Base-by-base conservation (phyloP, 768 basidiomycete species). In the Rhizopogon vinicolor region DNA sequence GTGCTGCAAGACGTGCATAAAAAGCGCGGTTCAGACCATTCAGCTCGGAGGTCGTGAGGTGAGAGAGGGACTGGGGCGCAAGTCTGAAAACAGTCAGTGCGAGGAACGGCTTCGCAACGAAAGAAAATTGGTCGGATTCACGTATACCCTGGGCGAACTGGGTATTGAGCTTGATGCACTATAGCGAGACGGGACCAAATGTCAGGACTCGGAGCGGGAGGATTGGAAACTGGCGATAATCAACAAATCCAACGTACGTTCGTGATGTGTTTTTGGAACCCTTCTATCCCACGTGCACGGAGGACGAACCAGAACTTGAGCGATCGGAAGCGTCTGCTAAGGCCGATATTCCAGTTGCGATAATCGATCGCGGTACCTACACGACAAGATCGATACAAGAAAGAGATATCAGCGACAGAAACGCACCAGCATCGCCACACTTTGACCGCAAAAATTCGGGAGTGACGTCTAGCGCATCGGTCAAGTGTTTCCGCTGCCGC, bases 301-400 rank as follows among this genome's bases (percentile, higher is more conserved):
- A 97, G 72, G 29, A 95, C 89, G 66, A 96, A 97, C 91, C 92
- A 96, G 6, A 97, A 60, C 67, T 97, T 96, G 59, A 95, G 76
- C 22, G 91, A 89, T 35, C 95, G 81, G 78, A 96, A 97, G 41
- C 90, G 83, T 18, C 93, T 81, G 10, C 91, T 92, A 3, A 96
- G 83, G 7, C 78, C 77, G 22, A 92, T 25, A 25, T 25, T 25
- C 25, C 25, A 25, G 4, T 25, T 25, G 25, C 25, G 25, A 4
- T 25, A 25, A 25, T 25, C 25, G 25, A 25, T 25, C 25, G 4
- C 25, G 25, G 25, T 25, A 25, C 25, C 25, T 25, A 25, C 25
- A 25, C 25, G 25, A 25, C 25, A 25, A 25, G 3, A 25, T 25
- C 25, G 3, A 25, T 4, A 25, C 25, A 4, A 25, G 25, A 5